Evolutionary conservation across 2,329 filamentous ascomycete species (phyloP), one percentile per base, ranked within the genome.

Genomic region (Eutypella sp.): DNA sequence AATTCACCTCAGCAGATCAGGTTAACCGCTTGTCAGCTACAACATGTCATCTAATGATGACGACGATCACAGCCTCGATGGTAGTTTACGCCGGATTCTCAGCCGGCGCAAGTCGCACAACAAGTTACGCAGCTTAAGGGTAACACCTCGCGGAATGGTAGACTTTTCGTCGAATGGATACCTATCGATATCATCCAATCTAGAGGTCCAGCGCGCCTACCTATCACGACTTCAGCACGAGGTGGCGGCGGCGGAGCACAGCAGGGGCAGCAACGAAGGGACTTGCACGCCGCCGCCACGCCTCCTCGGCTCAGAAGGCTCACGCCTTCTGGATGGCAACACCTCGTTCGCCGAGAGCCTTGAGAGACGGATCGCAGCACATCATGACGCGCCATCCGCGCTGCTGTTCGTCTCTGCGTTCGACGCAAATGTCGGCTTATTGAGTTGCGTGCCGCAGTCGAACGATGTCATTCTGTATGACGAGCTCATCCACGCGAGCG

Each of bases 121-220:
- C 10, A 68, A 64, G 43, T 63, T 75, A 7, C 71, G 76, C n/a
- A 62, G 59, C 5, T 59, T 79, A 16, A 76, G 66, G 1, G 61
- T 85, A 3, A 79, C 84, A 3, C 85, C 85, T 0, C 75, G 84
- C 1, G 81, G 75, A 18, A 85, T 80, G 19, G 79, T 83, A 41
- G 89, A 95, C 67, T 87, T 95, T 58, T 84, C 84, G 19, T 91
- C 88, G 59, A 85, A 90, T 62, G 80, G 79, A 45, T 86, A 93
- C 61, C 88, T 95, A 47, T 89, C 90, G 41, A 84, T 91, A 5
- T 83, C 87, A 1, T 62, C 60, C 3, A 61, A 68, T 27, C 58
- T 65, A 0, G 61, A 59, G 13, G 45, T 79, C 7, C 84, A 86
- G 65, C 75, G 82, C 59, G 83, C 79, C 7, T 91, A 83, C 60